These are phyloP conservation scores for Anisodus tanguticus DNA, from an alignment of 257 asterid genomes.

Conservation along the genomic window DNA sequence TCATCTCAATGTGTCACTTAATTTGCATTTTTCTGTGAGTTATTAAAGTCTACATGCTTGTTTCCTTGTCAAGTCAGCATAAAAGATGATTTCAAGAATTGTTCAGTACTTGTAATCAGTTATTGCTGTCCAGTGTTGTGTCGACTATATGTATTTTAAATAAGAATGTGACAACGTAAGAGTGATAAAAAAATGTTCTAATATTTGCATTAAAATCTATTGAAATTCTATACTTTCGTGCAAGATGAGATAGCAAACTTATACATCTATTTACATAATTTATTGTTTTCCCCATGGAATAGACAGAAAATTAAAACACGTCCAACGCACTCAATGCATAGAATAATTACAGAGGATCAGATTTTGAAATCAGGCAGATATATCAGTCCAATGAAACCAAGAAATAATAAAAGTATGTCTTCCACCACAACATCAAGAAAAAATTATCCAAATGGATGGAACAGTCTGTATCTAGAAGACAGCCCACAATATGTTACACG, in stretches of 20 bases:
- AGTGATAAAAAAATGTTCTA: background rate
- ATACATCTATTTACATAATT: background rate
- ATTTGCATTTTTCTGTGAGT: too few relatives aligned
- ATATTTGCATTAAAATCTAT: background rate
- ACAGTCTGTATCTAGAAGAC: slow-evolving; percentile 3
- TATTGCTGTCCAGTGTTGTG: too few relatives aligned
- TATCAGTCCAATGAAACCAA: background rate
- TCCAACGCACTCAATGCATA: background rate
- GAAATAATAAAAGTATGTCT: background rate
- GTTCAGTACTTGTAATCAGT: too few relatives aligned
- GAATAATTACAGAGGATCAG: background rate
- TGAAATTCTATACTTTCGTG: background rate
- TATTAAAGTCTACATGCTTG: too few relatives aligned
- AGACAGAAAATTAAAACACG: background rate
- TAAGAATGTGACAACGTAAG: too few relatives aligned
- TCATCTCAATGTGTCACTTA: too few relatives aligned
- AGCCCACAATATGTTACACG: slow-evolving; percentile 22
- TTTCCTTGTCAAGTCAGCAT: too few relatives aligned
- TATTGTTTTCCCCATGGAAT: too few relatives aligned
- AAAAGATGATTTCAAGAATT: too few relatives aligned
- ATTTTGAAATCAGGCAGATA: background rate
- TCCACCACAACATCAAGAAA: slow-evolving; percentile 5
- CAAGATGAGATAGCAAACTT: background rate
- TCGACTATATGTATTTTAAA: too few relatives aligned
- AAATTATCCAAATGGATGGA: slow-evolving; percentile 36